Evolutionary conservation across 2,329 filamentous ascomycete genomes (phyloP).

Genomic region (Xylariaceae sp.): DNA sequence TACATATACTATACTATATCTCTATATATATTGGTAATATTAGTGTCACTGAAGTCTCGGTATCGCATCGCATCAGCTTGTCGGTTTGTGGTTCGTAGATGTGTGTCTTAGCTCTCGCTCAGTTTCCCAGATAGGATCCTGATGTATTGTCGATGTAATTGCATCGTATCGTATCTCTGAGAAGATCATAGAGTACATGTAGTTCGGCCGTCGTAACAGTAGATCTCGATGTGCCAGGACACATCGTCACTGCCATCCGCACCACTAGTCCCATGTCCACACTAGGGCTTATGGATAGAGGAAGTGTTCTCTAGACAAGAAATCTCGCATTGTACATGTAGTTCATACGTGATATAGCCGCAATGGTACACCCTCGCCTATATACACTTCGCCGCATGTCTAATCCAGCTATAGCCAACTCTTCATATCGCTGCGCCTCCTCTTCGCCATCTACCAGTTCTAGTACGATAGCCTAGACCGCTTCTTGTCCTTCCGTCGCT

Average conservation of each 20-base stretch:
- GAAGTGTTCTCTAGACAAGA: neutral
- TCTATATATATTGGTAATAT: no score
- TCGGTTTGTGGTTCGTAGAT: no score
- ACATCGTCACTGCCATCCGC: neutral
- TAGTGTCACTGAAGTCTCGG: no score
- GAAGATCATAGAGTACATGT: no score
- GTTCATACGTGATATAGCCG: neutral
- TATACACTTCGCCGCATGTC: no score
- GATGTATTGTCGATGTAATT: no score
- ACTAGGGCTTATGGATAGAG: neutral
- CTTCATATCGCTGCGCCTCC: neutral
- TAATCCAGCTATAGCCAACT: neutral
- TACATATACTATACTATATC: no score
- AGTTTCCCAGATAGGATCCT: no score
- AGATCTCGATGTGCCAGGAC: neutral
- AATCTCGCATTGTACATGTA: neutral
- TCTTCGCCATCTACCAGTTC: neutral
- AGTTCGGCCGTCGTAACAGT: no score
- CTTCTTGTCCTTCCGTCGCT: conserved; percentile 56
- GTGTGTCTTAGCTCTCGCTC: no score
- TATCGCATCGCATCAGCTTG: no score
- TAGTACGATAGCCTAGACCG: conserved; percentile 47
- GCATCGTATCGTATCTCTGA: no score
- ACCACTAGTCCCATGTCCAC: neutral
- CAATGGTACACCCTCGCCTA: neutral